phyloP scores from a whole-genome alignment of 257 asterid genomes.

The Gentiana dahurica region DNA sequence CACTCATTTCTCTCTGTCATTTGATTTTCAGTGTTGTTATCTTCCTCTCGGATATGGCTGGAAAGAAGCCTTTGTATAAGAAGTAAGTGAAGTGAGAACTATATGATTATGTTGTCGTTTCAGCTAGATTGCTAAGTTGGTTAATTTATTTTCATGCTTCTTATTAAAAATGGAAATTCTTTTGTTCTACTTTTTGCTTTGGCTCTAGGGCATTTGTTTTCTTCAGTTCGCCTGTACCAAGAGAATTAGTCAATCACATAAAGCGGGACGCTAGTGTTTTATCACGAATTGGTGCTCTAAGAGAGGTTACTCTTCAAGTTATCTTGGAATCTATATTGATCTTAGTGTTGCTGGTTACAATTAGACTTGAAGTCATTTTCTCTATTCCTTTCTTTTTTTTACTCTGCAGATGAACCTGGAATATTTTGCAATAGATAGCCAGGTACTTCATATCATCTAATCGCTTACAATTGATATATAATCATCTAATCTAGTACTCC shows the following conservation, averaged over 20 bases:
- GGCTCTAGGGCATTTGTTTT: constrained; percentile 77
- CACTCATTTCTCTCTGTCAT: constrained; percentile 1
- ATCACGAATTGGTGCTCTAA: constrained; percentile 93
- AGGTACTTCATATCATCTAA: constrained; percentile 38
- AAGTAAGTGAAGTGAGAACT: constrained; percentile 44
- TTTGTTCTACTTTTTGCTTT: constrained; percentile 12
- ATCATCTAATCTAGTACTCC: too few relatives aligned
- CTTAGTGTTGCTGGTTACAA: constrained; percentile 13
- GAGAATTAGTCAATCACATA: constrained; percentile 74
- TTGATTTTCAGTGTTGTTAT: constrained; percentile 67
- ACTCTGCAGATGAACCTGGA: constrained; percentile 95
- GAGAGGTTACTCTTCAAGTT: constrained; percentile 54
- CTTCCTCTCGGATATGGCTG: constrained; percentile 94
- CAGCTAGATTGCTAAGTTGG: too few relatives aligned
- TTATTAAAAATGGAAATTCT: constrained; percentile 3
- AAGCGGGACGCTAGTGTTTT: constrained; percentile 75
- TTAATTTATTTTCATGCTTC: too few relatives aligned
- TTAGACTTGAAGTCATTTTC: constrained; percentile 8
- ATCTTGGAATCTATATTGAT: constrained; percentile 5
- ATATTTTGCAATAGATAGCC: constrained; percentile 85
- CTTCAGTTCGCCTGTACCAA: constrained; percentile 88
- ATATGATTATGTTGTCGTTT: too few relatives aligned
- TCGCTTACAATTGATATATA: background rate
- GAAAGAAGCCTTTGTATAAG: constrained; percentile 81
- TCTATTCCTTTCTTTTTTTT: constrained; percentile 28